Percentiles rank a stretch among this genome's conserved stretches.
Conservation (phyloP, 129 eudicot genomes). For the Pseudognaphalium luteoalbum region DNA sequence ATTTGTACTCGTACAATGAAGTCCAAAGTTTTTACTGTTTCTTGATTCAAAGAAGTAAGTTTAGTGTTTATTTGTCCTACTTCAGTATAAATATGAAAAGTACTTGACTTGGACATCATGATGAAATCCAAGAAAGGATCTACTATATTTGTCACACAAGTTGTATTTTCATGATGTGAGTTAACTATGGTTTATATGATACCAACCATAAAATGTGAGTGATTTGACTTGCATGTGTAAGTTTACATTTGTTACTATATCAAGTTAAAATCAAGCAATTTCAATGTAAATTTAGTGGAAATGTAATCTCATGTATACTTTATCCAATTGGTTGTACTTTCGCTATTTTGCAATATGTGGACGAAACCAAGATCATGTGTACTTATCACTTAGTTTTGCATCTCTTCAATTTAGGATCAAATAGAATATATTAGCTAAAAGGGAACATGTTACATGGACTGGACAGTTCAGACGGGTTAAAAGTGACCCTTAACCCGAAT, state of each 20-base stretch:
- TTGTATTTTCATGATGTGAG: slow-evolving; percentile 20
- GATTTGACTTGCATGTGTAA: slow-evolving; percentile 16
- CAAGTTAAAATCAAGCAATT: not conserved
- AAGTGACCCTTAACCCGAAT: not conserved
- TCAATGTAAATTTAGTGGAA: not conserved
- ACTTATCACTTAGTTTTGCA: not conserved
- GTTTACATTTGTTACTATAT: not conserved
- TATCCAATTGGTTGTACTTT: not conserved
- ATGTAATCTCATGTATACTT: not conserved
- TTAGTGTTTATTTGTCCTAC: slow-evolving; percentile 8
- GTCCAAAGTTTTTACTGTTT: not conserved
- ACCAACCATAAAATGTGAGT: slow-evolving; percentile 22
- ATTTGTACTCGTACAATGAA: slow-evolving; percentile 28
- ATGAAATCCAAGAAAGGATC: slow-evolving; percentile 13
- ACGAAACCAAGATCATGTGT: not conserved
- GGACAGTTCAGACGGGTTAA: not conserved
- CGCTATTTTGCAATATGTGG: not conserved
- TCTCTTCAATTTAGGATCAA: not conserved
- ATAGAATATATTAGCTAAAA: not conserved
- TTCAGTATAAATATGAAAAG: slow-evolving; percentile 4
- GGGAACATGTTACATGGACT: not conserved
- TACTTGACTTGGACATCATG: not conserved
- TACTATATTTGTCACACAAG: not conserved
- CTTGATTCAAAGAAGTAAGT: slow-evolving; percentile 21
- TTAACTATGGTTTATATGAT: slow-evolving; percentile 2